Percentiles rank a stretch among this genome's conserved stretches.
Evolutionary conservation across 148 eudicot species (phyloP).

Genomic region (Chenopodium suecicum): DNA sequence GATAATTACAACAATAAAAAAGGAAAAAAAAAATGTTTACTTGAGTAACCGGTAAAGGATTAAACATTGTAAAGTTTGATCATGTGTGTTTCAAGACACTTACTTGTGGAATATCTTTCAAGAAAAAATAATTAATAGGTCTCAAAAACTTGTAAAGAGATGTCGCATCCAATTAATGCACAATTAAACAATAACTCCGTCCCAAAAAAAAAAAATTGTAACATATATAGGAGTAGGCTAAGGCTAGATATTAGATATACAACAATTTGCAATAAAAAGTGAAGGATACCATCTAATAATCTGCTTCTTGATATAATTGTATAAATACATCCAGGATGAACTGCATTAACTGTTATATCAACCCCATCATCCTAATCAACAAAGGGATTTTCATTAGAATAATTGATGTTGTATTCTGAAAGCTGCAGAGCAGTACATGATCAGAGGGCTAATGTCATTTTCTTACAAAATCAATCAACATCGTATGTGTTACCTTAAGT

Average conservation of each 20-base stretch:
- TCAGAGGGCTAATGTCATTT: neutral
- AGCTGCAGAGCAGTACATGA: neutral
- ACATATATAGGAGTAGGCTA: neutral
- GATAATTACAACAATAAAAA: too few species aligned
- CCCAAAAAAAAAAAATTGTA: neutral
- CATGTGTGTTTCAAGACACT: slow-evolving; percentile 13
- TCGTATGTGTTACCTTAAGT: slow-evolving; percentile 39
- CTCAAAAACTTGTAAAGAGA: neutral
- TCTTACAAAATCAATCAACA: too few species aligned
- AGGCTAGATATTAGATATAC: neutral
- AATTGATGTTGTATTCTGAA: neutral
- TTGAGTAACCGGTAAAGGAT: neutral
- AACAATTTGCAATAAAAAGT: neutral
- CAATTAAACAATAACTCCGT: neutral
- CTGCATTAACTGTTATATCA: slow-evolving; percentile 56
- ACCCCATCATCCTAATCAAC: slow-evolving; percentile 30
- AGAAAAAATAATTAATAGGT: slow-evolving; percentile 13
- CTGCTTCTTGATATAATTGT: slow-evolving; percentile 43
- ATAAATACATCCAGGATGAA: slow-evolving; percentile 57
- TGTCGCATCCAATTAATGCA: neutral
- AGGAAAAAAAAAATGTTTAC: too few species aligned
- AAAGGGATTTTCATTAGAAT: neutral
- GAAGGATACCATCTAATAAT: slow-evolving; percentile 31
- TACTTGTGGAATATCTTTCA: slow-evolving; percentile 29
- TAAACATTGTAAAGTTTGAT: neutral